A percentile compares a stretch with the other conserved stretches of the same genome.
These are phyloP conservation scores for Lipomyces chichibuensis DNA, from an alignment of 805 yeast genomes.

Conservation along the genomic window DNA sequence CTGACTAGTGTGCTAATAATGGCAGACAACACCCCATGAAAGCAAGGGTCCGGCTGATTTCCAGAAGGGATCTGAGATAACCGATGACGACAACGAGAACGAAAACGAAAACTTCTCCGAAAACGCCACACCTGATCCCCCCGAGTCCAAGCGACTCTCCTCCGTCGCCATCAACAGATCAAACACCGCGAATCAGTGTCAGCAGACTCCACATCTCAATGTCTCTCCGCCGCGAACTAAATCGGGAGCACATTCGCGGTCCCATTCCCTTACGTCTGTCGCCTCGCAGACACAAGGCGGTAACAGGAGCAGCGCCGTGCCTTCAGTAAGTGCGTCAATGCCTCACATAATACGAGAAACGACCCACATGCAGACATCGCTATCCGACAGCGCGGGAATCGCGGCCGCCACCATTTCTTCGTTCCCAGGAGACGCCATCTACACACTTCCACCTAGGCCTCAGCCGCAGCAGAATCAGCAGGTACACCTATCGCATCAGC, in stretches of 20 bases:
- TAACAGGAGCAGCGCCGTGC: not conserved
- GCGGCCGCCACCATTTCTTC: conserved; percentile 17
- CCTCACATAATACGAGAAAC: not conserved
- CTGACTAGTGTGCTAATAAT: not conserved
- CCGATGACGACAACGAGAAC: conserved; percentile 46
- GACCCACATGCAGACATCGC: conserved; percentile 4
- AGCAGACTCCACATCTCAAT: conserved; percentile 4
- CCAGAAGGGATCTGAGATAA: conserved; percentile 40
- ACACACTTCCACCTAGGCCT: not conserved
- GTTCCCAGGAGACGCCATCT: not conserved
- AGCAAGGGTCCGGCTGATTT: conserved; percentile 36
- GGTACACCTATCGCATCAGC: conserved; percentile 13
- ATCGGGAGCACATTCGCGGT: conserved; percentile 13
- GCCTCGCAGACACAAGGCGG: not conserved
- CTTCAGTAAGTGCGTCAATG: not conserved
- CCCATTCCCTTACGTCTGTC: conserved; percentile 7
- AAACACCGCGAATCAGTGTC: not conserved
- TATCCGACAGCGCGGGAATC: conserved; percentile 15
- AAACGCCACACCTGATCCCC: conserved; percentile 12
- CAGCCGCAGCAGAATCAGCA: conserved; percentile 19
- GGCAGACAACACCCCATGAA: conserved; percentile 27
- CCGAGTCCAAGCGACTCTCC: not conserved
- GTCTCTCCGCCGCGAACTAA: conserved; percentile 9
- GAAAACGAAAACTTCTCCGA: conserved; percentile 3
- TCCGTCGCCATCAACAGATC: not conserved